Evolutionary conservation across 129 eudicot species (phyloP).

Genomic region (Flaveria robusta): DNA sequence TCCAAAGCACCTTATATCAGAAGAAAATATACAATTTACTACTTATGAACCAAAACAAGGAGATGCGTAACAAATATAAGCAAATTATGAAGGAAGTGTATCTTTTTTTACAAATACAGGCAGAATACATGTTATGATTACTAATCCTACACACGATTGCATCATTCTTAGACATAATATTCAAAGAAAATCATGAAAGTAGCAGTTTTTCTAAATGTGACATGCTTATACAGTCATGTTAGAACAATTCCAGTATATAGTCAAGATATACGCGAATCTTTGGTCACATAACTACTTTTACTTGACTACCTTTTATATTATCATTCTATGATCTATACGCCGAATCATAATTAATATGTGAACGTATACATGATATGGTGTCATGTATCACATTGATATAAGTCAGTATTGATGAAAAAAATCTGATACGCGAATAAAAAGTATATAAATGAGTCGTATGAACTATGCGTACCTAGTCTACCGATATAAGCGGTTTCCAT

Average conservation of each 20-base stretch:
- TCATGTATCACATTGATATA: neutral
- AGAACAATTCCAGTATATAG: neutral
- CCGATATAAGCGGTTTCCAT: constrained; percentile 80
- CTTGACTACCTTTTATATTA: neutral
- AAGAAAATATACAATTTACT: constrained; percentile 15
- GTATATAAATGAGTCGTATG: neutral
- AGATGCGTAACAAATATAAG: neutral
- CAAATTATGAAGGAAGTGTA: neutral
- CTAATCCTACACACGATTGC: neutral
- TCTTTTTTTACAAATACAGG: neutral
- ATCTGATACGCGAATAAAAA: neutral
- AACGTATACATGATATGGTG: neutral
- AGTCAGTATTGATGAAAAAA: neutral
- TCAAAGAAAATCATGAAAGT: neutral
- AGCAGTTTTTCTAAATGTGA: neutral
- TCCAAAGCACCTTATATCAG: constrained; percentile 55
- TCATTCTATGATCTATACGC: neutral
- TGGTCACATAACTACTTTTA: neutral
- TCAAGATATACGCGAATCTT: neutral
- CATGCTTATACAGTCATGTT: neutral
- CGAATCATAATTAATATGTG: neutral
- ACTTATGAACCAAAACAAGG: constrained; percentile 17
- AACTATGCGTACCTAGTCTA: constrained; percentile 44
- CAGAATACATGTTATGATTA: neutral
- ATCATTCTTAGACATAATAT: neutral